Evolutionary conservation across 2,329 filamentous ascomycete species (phyloP).

Genomic region (Cryphonectria naterciae): DNA sequence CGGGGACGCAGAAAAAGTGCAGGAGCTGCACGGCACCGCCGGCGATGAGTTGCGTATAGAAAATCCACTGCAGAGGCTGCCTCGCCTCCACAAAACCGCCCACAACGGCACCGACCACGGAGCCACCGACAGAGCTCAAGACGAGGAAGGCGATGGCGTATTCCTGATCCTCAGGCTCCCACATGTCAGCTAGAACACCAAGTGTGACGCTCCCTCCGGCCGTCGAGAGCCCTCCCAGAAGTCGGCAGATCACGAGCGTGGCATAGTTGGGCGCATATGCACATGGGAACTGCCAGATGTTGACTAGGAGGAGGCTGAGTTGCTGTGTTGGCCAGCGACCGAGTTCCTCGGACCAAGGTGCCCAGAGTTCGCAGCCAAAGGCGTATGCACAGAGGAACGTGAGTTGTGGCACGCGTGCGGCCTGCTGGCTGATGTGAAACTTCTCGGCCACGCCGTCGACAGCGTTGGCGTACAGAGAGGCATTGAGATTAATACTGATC

Average conservation of each 20-base stretch:
- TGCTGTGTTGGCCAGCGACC: slow-evolving; percentile 57
- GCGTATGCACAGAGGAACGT: slow-evolving; percentile 56
- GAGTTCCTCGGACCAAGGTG: slow-evolving; percentile 58
- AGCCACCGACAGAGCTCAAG: slow-evolving; percentile 58
- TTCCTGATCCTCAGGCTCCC: slow-evolving; percentile 59
- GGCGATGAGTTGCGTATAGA: slow-evolving; percentile 65
- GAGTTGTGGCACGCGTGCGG: slow-evolving; percentile 51
- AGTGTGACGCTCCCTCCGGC: slow-evolving; percentile 68
- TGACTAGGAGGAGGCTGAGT: slow-evolving; percentile 54
- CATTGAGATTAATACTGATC: slow-evolving; percentile 61
- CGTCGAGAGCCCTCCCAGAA: slow-evolving; percentile 59
- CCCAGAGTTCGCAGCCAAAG: slow-evolving; percentile 56
- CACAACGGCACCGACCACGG: slow-evolving; percentile 57
- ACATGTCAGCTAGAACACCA: slow-evolving; percentile 68
- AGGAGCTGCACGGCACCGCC: slow-evolving; percentile 54
- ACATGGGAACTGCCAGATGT: slow-evolving; percentile 55
- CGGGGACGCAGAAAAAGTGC: slow-evolving; percentile 55
- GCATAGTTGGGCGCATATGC: slow-evolving; percentile 47
- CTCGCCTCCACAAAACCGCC: slow-evolving; percentile 37
- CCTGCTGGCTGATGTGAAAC: slow-evolving; percentile 50
- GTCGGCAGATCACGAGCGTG: slow-evolving; percentile 48
- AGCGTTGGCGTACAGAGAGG: slow-evolving; percentile 55
- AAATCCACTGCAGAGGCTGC: slow-evolving; percentile 54
- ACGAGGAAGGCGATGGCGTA: slow-evolving; percentile 65
- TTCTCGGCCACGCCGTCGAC: slow-evolving; percentile 49